A percentile compares a stretch with the other conserved stretches of the same genome.
Evolutionary conservation across 306 rosid genomes (phyloP).

Genomic region (Inga leiocalycina): DNA sequence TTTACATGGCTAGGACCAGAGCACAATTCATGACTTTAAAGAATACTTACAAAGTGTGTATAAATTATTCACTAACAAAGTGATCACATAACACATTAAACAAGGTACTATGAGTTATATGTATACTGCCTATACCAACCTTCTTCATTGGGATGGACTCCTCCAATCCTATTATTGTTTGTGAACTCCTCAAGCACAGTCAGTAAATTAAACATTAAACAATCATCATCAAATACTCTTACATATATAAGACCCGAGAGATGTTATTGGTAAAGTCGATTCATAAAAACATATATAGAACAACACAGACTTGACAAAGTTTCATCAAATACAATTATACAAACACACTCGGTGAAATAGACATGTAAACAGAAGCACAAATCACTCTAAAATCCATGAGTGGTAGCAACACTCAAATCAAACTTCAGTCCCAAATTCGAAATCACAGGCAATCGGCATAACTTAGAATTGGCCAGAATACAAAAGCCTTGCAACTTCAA

Average conservation of each 20-base stretch:
- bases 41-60: too few relatives aligned
- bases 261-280: neutral
- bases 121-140: neutral
- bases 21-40: too few relatives aligned
- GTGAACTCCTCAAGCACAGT: neutral
- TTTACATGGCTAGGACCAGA: too few relatives aligned
- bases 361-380: neutral
- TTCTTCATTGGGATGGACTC: too few relatives aligned
- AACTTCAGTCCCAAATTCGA: neutral
- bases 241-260: neutral
- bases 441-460: neutral
- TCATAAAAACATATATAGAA: neutral
- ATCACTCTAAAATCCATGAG: neutral
- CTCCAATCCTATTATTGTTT: too few relatives aligned
- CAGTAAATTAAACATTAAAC: too few relatives aligned
- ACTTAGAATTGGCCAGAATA: neutral
- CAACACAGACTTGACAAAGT: too few relatives aligned
- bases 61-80: too few relatives aligned
- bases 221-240: neutral
- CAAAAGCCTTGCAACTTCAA: constrained; percentile 31
- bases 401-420: neutral
- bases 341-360: too few relatives aligned
- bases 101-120: too few relatives aligned
- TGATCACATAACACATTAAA: too few relatives aligned
- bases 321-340: neutral